Conservation (phyloP, 1,284 basidiomycete species). For the Trichosporon sp. region DNA sequence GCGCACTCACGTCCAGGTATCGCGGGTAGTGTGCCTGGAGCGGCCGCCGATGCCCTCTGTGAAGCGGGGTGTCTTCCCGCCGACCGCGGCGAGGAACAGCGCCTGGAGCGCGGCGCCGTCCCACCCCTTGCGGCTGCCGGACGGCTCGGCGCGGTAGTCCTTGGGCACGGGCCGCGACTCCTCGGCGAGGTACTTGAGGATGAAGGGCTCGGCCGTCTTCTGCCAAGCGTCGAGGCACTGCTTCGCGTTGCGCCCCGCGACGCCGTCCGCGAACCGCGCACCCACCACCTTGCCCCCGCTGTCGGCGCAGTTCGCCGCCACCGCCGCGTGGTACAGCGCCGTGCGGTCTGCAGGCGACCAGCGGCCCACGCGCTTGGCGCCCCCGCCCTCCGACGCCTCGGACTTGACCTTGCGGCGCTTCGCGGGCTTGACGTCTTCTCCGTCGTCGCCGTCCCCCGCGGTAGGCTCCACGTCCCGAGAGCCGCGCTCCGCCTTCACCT, state of each 20-base stretch:
- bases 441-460: no score
- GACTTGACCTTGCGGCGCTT: not conserved
- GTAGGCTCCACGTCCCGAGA: not conserved
- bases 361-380: not conserved
- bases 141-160: not conserved
- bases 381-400: not conserved
- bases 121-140: not conserved
- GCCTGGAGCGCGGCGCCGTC: not conserved
- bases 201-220: not conserved
- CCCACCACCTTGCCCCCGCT: not conserved
- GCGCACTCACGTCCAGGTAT: not conserved
- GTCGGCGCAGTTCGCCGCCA: not conserved
- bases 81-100: not conserved
- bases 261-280: not conserved
- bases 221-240: not conserved
- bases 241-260: not conserved
- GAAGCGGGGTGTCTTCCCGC: not conserved
- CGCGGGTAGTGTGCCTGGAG: not conserved
- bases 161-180: not conserved
- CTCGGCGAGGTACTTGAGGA: not conserved
- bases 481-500: not conserved
- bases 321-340: not conserved
- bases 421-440: not conserved
- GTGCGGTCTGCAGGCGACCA: not conserved
- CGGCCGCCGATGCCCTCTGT: not conserved